Percentiles rank a stretch among this genome's conserved stretches.
Conservation (phyloP, 2,329 filamentous ascomycete genomes). For the Tolypocladium endophyticum region DNA sequence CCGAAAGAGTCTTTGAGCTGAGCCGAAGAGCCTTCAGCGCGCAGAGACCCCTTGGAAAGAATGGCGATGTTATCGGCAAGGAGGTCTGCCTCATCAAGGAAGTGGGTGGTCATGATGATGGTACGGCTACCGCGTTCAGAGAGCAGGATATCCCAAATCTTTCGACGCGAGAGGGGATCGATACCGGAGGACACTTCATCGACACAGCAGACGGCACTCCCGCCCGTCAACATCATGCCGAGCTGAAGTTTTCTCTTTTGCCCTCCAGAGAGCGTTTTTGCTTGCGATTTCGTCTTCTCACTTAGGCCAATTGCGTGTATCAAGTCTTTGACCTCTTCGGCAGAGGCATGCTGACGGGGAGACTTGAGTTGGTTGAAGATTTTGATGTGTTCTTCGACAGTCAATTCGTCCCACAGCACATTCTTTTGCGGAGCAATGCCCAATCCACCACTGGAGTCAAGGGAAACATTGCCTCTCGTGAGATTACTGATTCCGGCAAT, state of each 20-base stretch:
- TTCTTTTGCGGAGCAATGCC: slow-evolving; percentile 91
- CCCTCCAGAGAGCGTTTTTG: slow-evolving; percentile 75
- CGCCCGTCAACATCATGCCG: slow-evolving; percentile 91
- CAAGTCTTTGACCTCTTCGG: slow-evolving; percentile 49
- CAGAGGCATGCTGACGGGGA: slow-evolving; percentile 40
- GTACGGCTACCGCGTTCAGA: slow-evolving; percentile 74
- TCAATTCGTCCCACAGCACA: slow-evolving; percentile 83
- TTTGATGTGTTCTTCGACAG: slow-evolving; percentile 70
- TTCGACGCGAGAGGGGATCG: slow-evolving; percentile 75
- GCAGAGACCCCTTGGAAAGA: slow-evolving; percentile 71
- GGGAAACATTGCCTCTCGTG: slow-evolving; percentile 64
- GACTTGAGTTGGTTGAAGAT: slow-evolving; percentile 81
- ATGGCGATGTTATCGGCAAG: slow-evolving; percentile 84
- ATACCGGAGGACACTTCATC: slow-evolving; percentile 86
- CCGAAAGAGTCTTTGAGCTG: slow-evolving; percentile 75
- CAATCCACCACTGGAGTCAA: slow-evolving; percentile 71
- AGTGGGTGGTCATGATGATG: slow-evolving; percentile 84
- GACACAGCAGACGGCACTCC: slow-evolving; percentile 77
- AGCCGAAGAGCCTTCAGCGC: slow-evolving; percentile 74
- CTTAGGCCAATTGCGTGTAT: slow-evolving; percentile 64
- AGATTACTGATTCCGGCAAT: slow-evolving; percentile 75
- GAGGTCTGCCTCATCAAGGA: slow-evolving; percentile 85
- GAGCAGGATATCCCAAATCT: slow-evolving; percentile 89
- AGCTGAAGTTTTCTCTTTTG: slow-evolving; percentile 89
- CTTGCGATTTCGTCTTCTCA: slow-evolving; percentile 59